phyloP scores from a whole-genome alignment of 768 basidiomycete genomes.

The Cantharellus anzutake region DNA sequence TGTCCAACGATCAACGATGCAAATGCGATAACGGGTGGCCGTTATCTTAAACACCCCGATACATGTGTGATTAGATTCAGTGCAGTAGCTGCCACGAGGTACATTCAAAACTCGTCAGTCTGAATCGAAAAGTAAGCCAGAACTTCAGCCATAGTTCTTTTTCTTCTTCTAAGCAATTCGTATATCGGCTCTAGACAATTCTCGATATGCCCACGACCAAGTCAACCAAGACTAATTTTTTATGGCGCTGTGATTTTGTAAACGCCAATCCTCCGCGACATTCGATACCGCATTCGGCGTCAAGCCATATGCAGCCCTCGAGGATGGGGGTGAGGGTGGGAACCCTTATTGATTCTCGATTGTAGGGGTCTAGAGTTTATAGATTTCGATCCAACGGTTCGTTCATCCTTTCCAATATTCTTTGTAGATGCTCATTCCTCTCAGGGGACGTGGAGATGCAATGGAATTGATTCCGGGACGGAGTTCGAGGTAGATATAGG shows the following conservation, averaged over 20 bases:
- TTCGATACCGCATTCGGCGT: slow-evolving; percentile 32
- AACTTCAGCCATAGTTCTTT: background rate
- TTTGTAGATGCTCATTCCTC: background rate
- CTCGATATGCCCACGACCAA: slow-evolving; percentile 46
- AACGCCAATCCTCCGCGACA: slow-evolving; percentile 65
- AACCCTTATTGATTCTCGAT: slow-evolving; percentile 49
- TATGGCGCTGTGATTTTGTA: slow-evolving; percentile 54
- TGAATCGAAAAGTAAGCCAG: slow-evolving; percentile 45
- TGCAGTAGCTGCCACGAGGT: slow-evolving; percentile 64
- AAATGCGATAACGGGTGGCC: too few relatives aligned
- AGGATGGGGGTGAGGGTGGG: too few relatives aligned
- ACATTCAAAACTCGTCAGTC: slow-evolving; percentile 49
- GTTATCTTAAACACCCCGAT: background rate
- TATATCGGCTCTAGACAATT: slow-evolving; percentile 30
- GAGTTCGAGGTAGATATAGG: slow-evolving; percentile 50
- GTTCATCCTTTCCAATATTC: slow-evolving; percentile 7
- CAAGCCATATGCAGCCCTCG: slow-evolving; percentile 30
- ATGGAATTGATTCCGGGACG: slow-evolving; percentile 35
- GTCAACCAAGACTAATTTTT: slow-evolving; percentile 52
- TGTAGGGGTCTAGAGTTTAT: slow-evolving; percentile 76
- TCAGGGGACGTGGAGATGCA: slow-evolving; percentile 65
- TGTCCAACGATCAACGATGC: background rate
- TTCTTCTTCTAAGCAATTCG: background rate
- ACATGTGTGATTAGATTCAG: slow-evolving; percentile 30
- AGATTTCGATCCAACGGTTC: slow-evolving; percentile 53